Base-by-base conservation (phyloP, 2,329 filamentous ascomycete genomes). In the Talaromyces albobiverticillius region DNA sequence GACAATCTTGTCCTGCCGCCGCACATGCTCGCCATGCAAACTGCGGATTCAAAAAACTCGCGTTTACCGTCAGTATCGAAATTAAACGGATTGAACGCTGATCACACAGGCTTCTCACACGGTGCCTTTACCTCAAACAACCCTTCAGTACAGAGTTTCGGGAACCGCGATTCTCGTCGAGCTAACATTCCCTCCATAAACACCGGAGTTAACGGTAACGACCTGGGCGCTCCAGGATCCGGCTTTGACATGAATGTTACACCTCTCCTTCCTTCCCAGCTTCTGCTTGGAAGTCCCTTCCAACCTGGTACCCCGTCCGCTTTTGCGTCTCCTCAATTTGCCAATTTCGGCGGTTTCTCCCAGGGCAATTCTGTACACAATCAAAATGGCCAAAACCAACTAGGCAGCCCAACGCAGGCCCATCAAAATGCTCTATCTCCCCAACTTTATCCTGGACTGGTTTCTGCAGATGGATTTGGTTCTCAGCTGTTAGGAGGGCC, bases 201-300 rank as follows among this genome's bases (percentile, higher is more conserved):
- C 73, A 96, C 94, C 20, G 86, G 88, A 51, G 76, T 79, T 58
- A 84, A 80, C 69, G 78, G 76, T 56, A 82, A 81, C 64, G 91
- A 95, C 60, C 84, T 96, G 83, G 81, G 88, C 61, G 93, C 89
- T 22, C 92, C 94, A 14, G 91, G 89, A 41, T 93, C 90, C 47
- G 90, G 83, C 41, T 95, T 91, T 68, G 94, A 97, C 68, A 96
- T 97, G 93, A 94, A 97, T 76, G 97, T 96, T 74, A 96, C 94
- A 10, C 93, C 94, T 60, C 82, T 99, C 61, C 84, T 99, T 34
- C 94, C 94, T 32, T 97, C 93, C 31, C 90, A 96, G 75, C 80
- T 99, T 64, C 84, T 99, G 23, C 87, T 97, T 48, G 94, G 94
- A 46, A 96, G 91, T 73, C 94, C 94, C 16, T 97, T 97, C 76